Percentiles rank a stretch among this genome's conserved stretches.
Conservation (phyloP, 805 yeast genomes). For the Candida coquimbonensis region DNA sequence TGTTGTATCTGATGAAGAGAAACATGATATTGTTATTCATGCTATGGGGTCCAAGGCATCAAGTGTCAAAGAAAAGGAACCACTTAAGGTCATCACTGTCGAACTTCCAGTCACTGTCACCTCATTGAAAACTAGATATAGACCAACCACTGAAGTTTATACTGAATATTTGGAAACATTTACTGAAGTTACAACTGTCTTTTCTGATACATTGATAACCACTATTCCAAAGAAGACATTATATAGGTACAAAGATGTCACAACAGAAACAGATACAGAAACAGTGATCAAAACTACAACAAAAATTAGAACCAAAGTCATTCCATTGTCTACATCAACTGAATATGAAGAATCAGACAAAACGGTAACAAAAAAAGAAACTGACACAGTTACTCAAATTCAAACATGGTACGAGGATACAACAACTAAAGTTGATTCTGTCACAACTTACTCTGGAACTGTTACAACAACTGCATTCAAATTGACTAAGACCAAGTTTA, state of each 20-base stretch:
- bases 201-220: slow-evolving; percentile 12
- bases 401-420: slow-evolving; percentile 9
- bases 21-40: too few species aligned
- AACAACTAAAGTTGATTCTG: neutral
- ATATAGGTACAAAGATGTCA: slow-evolving; percentile 13
- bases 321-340: slow-evolving; percentile 20
- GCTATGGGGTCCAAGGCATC: too few species aligned
- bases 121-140: slow-evolving; percentile 12
- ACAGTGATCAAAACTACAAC: slow-evolving; percentile 9
- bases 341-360: slow-evolving; percentile 23
- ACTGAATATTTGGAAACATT: slow-evolving; percentile 14
- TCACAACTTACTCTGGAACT: slow-evolving; percentile 11
- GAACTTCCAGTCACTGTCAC: slow-evolving; percentile 17
- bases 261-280: slow-evolving; percentile 11
- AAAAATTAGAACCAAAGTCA: slow-evolving; percentile 11
- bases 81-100: neutral
- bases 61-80: too few species aligned
- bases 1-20: neutral
- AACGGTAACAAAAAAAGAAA: slow-evolving; percentile 22
- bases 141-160: slow-evolving; percentile 16
- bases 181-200: slow-evolving; percentile 13
- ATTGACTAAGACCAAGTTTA: slow-evolving; percentile 9
- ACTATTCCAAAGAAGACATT: slow-evolving; percentile 17
- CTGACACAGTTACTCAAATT: slow-evolving; percentile 17
- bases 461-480: slow-evolving; percentile 15